Base-by-base conservation (phyloP, 169 alveolate species). In the Cryptosporidium ryanae region DNA sequence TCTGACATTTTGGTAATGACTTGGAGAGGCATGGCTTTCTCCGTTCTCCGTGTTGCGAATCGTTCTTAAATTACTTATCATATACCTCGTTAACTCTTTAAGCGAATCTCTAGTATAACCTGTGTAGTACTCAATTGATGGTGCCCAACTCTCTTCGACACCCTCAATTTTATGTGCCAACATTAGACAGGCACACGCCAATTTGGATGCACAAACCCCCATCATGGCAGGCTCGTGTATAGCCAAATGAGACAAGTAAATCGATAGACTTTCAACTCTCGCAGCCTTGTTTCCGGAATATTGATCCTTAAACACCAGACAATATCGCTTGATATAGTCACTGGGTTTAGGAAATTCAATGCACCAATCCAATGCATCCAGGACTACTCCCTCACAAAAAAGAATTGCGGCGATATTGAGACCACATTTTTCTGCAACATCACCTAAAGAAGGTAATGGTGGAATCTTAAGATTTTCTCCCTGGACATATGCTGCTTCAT, bases 341-440 rank as follows among this genome's bases (percentile, higher is more conserved):
- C 87, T 59, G 10, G 87, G 87, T 44, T 76, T 76, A n/a, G 87
- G 87, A 5, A 76, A 76, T 61, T 76, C 87, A 25, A 76, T 76
- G 38, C 76, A 43, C 87, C 87, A 76, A 38, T 76, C 87, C 61
- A 76, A 34, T 18, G 87, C 87, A 55, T 76, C 87, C 18, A 76
- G 64, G 8, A 76, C 61, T 7, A 76, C 87, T 21, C 87, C 87
- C 46, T 76, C 87, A 48, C 87, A 76, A 55, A 76, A 76, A 27
- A 76, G 23, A 43, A 76, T 55, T 8, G 87, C 87, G 18, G 87
- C 87, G 38, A 76, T 61, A 55, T 76, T 76, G 25, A 76, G 71
- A 49, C 87, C 87, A 59, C 87, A 76, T 46, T 76, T 76, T 59
- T 76, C 87, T 17, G 87, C 87, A 50, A 76, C 87, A 61, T 76